These are phyloP conservation scores for Trametes villosa DNA, from an alignment of 768 basidiomycete species.

Conservation along the genomic window DNA sequence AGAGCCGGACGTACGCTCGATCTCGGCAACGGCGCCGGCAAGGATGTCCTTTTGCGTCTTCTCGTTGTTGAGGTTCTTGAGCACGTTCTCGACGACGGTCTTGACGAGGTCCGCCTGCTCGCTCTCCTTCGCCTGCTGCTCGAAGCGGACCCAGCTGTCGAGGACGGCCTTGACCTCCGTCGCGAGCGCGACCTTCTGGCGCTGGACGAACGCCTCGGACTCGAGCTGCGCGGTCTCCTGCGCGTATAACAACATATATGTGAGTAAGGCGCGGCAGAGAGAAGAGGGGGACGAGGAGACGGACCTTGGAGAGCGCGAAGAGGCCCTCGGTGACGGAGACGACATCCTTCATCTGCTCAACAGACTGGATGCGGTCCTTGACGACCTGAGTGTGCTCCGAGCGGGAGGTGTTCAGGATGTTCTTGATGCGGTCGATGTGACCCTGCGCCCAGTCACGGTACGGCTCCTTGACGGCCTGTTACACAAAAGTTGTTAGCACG, in stretches of 20 bases:
- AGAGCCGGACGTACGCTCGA: constrained; percentile 77
- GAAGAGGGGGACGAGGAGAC: constrained; percentile 18
- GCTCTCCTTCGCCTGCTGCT: constrained; percentile 95
- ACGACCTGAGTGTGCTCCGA: constrained; percentile 92
- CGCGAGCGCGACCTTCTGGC: constrained; percentile 86
- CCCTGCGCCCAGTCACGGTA: constrained; percentile 92
- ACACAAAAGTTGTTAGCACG: not conserved
- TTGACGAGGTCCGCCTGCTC: constrained; percentile 93
- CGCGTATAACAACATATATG: not conserved
- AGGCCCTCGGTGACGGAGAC: constrained; percentile 88
- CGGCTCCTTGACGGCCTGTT: constrained; percentile 77
- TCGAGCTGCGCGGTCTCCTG: constrained; percentile 94
- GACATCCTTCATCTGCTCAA: constrained; percentile 95
- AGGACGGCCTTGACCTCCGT: constrained; percentile 92
- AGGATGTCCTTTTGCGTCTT: constrained; percentile 89
- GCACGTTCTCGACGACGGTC: constrained; percentile 86
- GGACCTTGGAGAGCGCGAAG: constrained; percentile 89
- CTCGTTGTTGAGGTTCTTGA: constrained; percentile 81
- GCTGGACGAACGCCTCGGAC: constrained; percentile 85
- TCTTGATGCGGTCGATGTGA: constrained; percentile 83
- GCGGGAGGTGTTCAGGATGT: constrained; percentile 80
- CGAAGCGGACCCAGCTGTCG: constrained; percentile 97
- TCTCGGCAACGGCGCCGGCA: constrained; percentile 76
- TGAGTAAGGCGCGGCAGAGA: not conserved
- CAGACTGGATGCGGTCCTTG: constrained; percentile 88